phyloP scores from a whole-genome alignment of 371 early-diverging fungal species.

The Mortierella sp. region DNA sequence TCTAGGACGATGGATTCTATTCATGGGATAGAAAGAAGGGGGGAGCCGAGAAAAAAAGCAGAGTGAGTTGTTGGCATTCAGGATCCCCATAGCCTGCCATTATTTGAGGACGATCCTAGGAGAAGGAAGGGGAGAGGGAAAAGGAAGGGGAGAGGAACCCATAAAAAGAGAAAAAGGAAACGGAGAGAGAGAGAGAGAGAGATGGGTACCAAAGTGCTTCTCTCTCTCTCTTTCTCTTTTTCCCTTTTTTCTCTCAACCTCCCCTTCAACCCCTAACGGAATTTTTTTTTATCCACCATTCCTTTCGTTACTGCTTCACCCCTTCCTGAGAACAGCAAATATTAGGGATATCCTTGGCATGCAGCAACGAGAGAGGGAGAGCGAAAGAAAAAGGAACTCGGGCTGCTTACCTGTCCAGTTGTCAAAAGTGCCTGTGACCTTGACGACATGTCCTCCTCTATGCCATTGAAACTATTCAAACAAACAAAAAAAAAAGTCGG shows the following conservation, averaged over 20 bases:
- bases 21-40: too few species aligned
- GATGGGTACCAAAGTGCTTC: too few species aligned
- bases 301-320: slow-evolving; percentile 1
- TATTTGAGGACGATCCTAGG: too few species aligned
- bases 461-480: slow-evolving; percentile 57
- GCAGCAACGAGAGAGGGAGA: background rate
- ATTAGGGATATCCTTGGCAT: background rate
- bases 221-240: background rate
- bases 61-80: too few species aligned
- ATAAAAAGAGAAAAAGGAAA: background rate
- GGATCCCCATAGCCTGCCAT: too few species aligned
- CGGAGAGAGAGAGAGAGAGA: background rate
- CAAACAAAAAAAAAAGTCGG: background rate
- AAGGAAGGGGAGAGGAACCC: background rate
- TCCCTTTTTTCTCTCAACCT: background rate
- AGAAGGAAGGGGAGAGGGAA: background rate
- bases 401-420: slow-evolving; percentile 60
- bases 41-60: too few species aligned
- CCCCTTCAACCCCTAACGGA: background rate
- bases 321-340: background rate
- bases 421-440: slow-evolving; percentile 64
- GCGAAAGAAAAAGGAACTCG: too few species aligned
- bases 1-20: slow-evolving; percentile 24
- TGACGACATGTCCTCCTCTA: slow-evolving; percentile 58
- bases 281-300: background rate